phyloP scores from a whole-genome alignment of 306 rosid species.

The Parietaria judaica region DNA sequence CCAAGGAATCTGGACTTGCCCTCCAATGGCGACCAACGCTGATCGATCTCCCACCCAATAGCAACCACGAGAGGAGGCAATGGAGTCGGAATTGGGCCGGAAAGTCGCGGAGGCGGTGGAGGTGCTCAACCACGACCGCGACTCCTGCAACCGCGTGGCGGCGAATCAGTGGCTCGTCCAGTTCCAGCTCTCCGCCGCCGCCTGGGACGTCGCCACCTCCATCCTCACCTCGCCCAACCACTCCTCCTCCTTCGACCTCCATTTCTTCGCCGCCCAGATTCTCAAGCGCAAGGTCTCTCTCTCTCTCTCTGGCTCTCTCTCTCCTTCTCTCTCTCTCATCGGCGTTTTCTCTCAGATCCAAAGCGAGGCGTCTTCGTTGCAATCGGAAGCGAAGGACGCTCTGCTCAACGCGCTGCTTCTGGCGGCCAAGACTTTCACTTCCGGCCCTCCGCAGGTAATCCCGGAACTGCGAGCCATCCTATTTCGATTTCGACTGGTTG shows the following conservation, averaged over 20 bases:
- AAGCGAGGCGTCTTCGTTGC: conserved; percentile 61
- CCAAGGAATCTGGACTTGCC: too few relatives aligned
- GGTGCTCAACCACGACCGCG: conserved; percentile 79
- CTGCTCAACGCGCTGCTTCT: conserved; percentile 80
- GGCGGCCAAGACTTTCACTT: conserved; percentile 70
- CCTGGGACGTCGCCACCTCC: conserved; percentile 94
- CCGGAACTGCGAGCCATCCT: too few relatives aligned
- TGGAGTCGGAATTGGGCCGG: conserved; percentile 61
- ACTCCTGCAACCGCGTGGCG: conserved; percentile 95
- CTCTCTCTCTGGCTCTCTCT: background rate
- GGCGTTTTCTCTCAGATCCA: conserved; percentile 51
- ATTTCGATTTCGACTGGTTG: background rate
- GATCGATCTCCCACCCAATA: too few relatives aligned
- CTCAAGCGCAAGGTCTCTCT: conserved; percentile 76
- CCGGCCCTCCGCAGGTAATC: conserved; percentile 83
- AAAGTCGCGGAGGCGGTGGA: conserved; percentile 89
- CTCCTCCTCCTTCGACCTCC: conserved; percentile 58
- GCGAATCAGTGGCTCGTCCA: conserved; percentile 99
- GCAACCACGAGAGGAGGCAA: background rate
- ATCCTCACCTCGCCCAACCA: conserved; percentile 58
- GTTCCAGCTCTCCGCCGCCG: conserved; percentile 89
- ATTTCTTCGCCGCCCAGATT: conserved; percentile 98
- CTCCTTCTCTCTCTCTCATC: too few relatives aligned
- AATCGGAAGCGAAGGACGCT: conserved; percentile 71
- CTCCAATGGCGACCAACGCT: too few relatives aligned